Conservation (phyloP, 176 grass and related monocot genomes). For the Oryza officinalis region DNA sequence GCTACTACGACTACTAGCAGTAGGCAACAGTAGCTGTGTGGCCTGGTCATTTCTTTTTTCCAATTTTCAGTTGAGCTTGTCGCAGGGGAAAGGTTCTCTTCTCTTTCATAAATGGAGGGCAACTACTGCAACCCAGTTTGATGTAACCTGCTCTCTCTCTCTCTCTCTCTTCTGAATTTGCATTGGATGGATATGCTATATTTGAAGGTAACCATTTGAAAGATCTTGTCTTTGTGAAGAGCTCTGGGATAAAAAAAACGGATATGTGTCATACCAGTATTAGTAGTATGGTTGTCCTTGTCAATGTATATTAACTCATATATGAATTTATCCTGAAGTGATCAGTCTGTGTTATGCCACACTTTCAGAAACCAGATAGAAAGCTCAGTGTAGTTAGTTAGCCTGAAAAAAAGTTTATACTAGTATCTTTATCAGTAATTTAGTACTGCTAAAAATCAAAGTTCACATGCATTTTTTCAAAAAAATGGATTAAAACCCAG, state of each 20-base stretch:
- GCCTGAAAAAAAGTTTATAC: too few species aligned
- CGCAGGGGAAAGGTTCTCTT: background rate
- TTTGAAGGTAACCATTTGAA: background rate
- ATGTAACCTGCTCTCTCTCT: background rate
- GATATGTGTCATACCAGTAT: background rate
- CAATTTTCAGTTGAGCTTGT: background rate
- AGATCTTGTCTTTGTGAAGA: slow-evolving; percentile 5
- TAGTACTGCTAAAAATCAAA: background rate
- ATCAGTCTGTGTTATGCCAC: background rate
- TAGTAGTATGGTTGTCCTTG: background rate
- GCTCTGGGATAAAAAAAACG: background rate
- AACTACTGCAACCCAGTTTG: background rate
- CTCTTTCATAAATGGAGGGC: background rate
- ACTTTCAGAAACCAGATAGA: background rate
- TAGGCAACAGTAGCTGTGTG: background rate
- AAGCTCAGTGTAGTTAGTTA: background rate
- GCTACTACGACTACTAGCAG: background rate
- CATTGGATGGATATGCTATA: background rate
- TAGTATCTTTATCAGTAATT: background rate
- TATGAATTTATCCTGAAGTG: background rate
- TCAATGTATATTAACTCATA: background rate
- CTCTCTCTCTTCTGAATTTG: background rate
- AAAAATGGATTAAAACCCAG: too few species aligned
- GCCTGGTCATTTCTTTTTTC: background rate
- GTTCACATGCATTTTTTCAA: too few species aligned